Percentiles rank a stretch among this genome's conserved stretches.
These are phyloP conservation scores for Dactylellina leptospora DNA, from an alignment of 2,329 filamentous ascomycete species.

Conservation along the genomic window DNA sequence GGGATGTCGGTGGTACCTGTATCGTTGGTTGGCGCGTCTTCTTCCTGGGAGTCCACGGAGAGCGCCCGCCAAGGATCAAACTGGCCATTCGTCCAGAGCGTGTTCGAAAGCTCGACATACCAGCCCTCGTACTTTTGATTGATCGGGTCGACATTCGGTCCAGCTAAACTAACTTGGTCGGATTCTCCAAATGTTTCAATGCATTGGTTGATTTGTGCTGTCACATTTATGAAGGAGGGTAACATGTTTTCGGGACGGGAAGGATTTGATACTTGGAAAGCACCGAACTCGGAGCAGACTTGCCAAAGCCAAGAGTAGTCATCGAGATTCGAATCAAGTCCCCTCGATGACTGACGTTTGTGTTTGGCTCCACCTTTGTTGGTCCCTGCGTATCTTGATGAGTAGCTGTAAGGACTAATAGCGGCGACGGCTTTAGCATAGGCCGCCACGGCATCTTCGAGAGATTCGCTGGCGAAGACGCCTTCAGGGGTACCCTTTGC, in stretches of 20 bases:
- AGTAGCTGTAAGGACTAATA: slow-evolving; percentile 42
- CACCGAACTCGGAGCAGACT: slow-evolving; percentile 60
- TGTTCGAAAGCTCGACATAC: slow-evolving; percentile 61
- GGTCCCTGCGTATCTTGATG: background rate
- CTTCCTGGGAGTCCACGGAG: slow-evolving; percentile 58
- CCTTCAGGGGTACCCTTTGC: slow-evolving; percentile 54
- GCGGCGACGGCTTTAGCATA: slow-evolving; percentile 44
- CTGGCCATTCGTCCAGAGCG: slow-evolving; percentile 62
- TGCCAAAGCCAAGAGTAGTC: slow-evolving; percentile 57
- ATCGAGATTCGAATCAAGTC: slow-evolving; percentile 23
- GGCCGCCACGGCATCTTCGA: slow-evolving; percentile 25
- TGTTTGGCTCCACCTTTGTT: background rate
- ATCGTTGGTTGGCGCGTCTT: slow-evolving; percentile 58
- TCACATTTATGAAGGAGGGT: slow-evolving; percentile 58
- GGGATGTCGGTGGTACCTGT: slow-evolving; percentile 53
- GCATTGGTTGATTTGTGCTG: slow-evolving; percentile 60
- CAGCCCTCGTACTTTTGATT: slow-evolving; percentile 61
- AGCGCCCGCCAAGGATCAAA: slow-evolving; percentile 62
- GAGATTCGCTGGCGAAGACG: slow-evolving; percentile 21
- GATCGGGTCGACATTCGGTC: slow-evolving; percentile 60
- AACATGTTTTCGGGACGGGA: slow-evolving; percentile 53
- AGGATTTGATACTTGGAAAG: slow-evolving; percentile 52
- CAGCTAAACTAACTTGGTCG: slow-evolving; percentile 47
- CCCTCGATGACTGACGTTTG: slow-evolving; percentile 8
- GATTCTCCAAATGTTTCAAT: slow-evolving; percentile 60